Conservation (phyloP, 495 filamentous ascomycete species). For the Staphylotrichum tortipilum region DNA sequence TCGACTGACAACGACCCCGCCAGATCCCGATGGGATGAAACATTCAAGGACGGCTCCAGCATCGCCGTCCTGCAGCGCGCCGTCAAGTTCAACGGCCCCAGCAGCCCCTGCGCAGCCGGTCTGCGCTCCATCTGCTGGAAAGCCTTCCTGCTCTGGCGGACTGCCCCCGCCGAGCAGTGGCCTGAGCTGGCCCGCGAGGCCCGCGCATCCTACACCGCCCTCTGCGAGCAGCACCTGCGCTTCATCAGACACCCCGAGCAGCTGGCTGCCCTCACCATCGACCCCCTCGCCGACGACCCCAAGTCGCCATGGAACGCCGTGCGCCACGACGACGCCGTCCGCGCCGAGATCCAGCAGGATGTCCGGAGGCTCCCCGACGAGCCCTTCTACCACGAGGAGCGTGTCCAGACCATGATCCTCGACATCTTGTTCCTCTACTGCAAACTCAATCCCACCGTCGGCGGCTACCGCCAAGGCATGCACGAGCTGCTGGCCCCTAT, state of each 20-base stretch:
- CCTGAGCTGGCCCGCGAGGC: slow-evolving; percentile 54
- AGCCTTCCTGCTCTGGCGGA: slow-evolving; percentile 74
- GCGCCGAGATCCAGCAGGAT: slow-evolving; percentile 91
- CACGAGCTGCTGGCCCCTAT: slow-evolving; percentile 91
- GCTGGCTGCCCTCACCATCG: slow-evolving; percentile 55
- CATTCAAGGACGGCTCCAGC: slow-evolving; percentile 50
- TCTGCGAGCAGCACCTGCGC: slow-evolving; percentile 65
- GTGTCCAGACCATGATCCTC: slow-evolving; percentile 71
- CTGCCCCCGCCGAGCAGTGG: slow-evolving; percentile 61
- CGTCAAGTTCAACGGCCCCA: slow-evolving; percentile 47
- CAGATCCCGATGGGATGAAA: slow-evolving; percentile 55
- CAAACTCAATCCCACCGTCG: slow-evolving; percentile 79
- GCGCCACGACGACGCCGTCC: slow-evolving; percentile 72
- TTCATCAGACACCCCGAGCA: slow-evolving; percentile 77
- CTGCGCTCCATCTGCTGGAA: slow-evolving; percentile 93
- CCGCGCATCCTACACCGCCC: slow-evolving; percentile 61
- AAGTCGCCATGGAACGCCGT: slow-evolving; percentile 83
- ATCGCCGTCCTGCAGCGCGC: slow-evolving; percentile 57
- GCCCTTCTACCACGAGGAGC: slow-evolving; percentile 72
- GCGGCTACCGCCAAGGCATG: slow-evolving; percentile 91
- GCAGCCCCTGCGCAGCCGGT: slow-evolving; percentile 58
- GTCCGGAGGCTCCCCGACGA: slow-evolving; percentile 91
- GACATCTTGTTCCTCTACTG: slow-evolving; percentile 91
- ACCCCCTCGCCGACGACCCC: slow-evolving; percentile 81
- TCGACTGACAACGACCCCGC: slow-evolving; percentile 2